Evolutionary conservation across 1,284 basidiomycete genomes (phyloP).

Genomic region (Rhizoctonia solani): DNA sequence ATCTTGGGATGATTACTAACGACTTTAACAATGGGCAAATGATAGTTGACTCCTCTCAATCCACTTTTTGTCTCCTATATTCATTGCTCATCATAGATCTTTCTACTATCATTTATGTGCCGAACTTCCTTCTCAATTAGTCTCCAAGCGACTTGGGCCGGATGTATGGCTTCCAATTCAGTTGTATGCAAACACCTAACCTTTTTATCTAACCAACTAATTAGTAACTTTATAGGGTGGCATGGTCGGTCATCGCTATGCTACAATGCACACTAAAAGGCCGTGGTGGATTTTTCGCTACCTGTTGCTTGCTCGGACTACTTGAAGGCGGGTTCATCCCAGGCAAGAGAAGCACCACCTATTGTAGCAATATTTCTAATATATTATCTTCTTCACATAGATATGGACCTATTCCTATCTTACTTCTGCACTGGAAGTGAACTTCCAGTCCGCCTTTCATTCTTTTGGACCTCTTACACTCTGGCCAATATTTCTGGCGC

Average conservation of each 20-base stretch:
- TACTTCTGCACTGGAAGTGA: conserved; percentile 61
- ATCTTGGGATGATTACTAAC: conserved; percentile 62
- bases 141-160: conserved; percentile 72
- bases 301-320: conserved; percentile 48
- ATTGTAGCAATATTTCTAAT: conserved; percentile 46
- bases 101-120: conserved; percentile 63
- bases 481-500: conserved; percentile 57
- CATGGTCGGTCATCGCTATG: conserved; percentile 52
- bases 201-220: conserved; percentile 28
- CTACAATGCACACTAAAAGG: conserved; percentile 67
- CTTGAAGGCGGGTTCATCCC: conserved; percentile 60
- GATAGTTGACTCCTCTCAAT: conserved; percentile 40
- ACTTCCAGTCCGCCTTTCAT: conserved; percentile 64
- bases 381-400: conserved; percentile 57
- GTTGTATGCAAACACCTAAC: background rate
- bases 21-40: conserved; percentile 68
- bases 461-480: conserved; percentile 69
- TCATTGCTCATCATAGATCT: conserved; percentile 53
- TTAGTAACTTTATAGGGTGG: conserved; percentile 45
- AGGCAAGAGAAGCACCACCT: conserved; percentile 42
- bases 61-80: background rate
- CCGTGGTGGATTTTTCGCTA: conserved; percentile 41
- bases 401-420: conserved; percentile 67
- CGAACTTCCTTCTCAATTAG: conserved; percentile 70
- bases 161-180: conserved; percentile 71